Base-by-base conservation (phyloP, 2,329 filamentous ascomycete species). In the Paraconiothyrium sp. region DNA sequence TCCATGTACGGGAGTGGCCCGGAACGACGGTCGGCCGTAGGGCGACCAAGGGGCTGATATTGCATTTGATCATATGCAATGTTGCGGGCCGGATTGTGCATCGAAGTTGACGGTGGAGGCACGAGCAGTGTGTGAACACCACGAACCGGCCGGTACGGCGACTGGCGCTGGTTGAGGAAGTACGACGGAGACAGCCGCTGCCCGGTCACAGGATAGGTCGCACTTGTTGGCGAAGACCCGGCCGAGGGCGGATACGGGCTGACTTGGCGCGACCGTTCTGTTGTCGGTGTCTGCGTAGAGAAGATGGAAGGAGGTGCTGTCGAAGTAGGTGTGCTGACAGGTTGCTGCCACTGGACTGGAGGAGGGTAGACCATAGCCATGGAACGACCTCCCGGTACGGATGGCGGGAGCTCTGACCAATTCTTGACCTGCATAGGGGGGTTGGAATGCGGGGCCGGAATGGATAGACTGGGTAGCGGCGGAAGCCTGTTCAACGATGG, bases 71-170 rank as follows among this genome's bases (percentile, higher is more conserved):
- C 80, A 61, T 80, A 78, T 44, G 77, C 77, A 20, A 83, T 77
- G 41, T 78, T 78, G 49, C 77, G 76, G 11, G 79, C 76, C 9
- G 80, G 78, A 51, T 82, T 80, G 52, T 94, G 90, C 65, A 96
- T 86, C 8, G 92, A 92, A 9, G 89, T 85, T 27, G 92, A 91
- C 0, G 93, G 92, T 7, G 93, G 92, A 35, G 94, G 94, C 61
- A 95, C 93, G 34, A 97, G 84, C n/a, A 98, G 86, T 0, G 93
- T 97, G 69, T 95, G 93, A 61, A 97, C 92, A 63, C 92, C 88
- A 57, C 94, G 91, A 43, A 97, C 90, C 1, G 94, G 94, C 66
- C 93, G 92, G 79, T 98, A 98, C 3, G 95, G 95, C 58, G 94
- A 98, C 65, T 92, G 90, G 59, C 95, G 88, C 76, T 97, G 92